Conservation (phyloP, 2,329 filamentous ascomycete species). For the Botryotinia globosa region DNA sequence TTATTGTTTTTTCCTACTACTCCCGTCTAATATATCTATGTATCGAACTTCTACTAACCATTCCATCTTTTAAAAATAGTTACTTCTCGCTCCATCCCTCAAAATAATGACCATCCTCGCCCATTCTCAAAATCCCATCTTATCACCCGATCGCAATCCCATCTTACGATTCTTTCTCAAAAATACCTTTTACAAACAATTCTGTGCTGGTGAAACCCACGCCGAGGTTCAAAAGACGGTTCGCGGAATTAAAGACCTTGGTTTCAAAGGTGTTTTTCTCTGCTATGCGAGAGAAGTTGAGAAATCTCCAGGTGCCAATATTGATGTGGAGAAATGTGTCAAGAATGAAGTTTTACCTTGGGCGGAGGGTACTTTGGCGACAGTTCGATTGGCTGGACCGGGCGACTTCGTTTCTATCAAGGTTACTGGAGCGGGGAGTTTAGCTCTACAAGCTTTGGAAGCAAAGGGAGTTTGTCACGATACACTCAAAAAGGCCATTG, state of each 20-base stretch:
- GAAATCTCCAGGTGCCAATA: conserved; percentile 49
- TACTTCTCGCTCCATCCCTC: conserved; percentile 69
- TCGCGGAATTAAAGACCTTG: conserved; percentile 64
- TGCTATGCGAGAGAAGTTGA: conserved; percentile 79
- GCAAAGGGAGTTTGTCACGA: conserved; percentile 60
- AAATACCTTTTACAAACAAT: conserved; percentile 85
- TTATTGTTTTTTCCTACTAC: neutral
- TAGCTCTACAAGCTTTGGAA: conserved; percentile 66
- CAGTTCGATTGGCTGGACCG: conserved; percentile 54
- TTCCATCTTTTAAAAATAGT: conserved; percentile 23
- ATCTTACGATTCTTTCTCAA: conserved; percentile 69
- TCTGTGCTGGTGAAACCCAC: conserved; percentile 78
- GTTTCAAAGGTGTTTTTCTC: conserved; percentile 80
- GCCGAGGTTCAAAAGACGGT: conserved; percentile 67
- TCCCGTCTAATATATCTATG: neutral
- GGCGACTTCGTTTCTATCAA: conserved; percentile 57
- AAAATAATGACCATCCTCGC: conserved; percentile 66
- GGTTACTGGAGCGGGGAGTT: conserved; percentile 78
- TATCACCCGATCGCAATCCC: conserved; percentile 74
- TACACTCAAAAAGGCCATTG: conserved; percentile 66
- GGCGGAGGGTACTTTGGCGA: conserved; percentile 71
- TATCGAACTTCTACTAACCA: conserved; percentile 26
- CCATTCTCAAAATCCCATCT: conserved; percentile 60
- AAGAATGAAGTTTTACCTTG: conserved; percentile 65
- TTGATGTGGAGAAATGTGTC: conserved; percentile 49